phyloP scores from a whole-genome alignment of 345 rosid species.

The thale cress (Arabidopsis thaliana) region DNA sequence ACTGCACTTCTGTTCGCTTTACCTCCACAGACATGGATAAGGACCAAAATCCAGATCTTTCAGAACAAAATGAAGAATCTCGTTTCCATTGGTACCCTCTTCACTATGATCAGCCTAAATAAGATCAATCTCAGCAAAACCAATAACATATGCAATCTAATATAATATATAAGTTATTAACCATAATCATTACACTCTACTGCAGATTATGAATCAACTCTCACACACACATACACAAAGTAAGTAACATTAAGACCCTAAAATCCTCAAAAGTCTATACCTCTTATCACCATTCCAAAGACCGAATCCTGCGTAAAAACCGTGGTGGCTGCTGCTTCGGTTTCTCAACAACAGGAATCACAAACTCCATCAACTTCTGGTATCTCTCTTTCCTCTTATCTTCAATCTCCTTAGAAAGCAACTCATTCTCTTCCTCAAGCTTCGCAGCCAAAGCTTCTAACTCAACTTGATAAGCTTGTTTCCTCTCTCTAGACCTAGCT shows the following conservation, averaged over 20 bases:
- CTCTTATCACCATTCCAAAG: conserved; percentile 67
- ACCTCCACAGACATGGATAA: conserved; percentile 73
- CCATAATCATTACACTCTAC: conserved; percentile 30
- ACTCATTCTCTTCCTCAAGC: conserved; percentile 83
- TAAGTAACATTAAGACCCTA: conserved; percentile 15
- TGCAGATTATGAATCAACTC: conserved; percentile 16
- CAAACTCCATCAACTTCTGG: conserved; percentile 82
- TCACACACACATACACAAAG: conserved; percentile 18
- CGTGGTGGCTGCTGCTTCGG: conserved; percentile 49
- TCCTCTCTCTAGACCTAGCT: conserved; percentile 95
- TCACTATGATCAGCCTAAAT: conserved; percentile 38
- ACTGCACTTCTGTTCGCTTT: conserved; percentile 77
- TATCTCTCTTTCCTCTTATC: conserved; percentile 76
- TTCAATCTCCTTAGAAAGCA: conserved; percentile 76
- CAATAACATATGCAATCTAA: conserved; percentile 26
- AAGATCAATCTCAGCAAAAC: not conserved
- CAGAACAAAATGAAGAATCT: conserved; percentile 55
- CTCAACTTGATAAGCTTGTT: conserved; percentile 96
- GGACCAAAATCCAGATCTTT: conserved; percentile 63
- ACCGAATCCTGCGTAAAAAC: conserved; percentile 68
- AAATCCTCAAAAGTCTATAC: conserved; percentile 18
- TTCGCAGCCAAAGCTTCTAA: conserved; percentile 77
- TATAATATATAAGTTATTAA: not conserved
- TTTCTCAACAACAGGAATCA: conserved; percentile 77
- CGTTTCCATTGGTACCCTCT: conserved; percentile 59